phyloP scores from a whole-genome alignment of 805 yeast species.

The Starmerella apis region DNA sequence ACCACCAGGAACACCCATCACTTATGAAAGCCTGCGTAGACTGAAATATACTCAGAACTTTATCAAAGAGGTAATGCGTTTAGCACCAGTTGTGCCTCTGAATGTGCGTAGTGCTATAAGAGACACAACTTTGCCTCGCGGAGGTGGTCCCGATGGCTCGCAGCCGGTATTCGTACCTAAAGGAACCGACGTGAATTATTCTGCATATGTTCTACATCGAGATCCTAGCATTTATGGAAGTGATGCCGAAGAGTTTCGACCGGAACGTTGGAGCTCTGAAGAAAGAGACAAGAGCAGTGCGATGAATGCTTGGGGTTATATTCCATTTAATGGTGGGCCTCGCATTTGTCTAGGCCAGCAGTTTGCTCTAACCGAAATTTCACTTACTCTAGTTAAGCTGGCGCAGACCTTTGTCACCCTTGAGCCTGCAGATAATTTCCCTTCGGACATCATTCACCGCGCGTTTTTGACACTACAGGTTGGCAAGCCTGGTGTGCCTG shows the following conservation, averaged over 20 bases:
- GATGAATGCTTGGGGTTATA: constrained; percentile 37
- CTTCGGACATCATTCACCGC: neutral
- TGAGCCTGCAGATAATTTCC: constrained; percentile 12
- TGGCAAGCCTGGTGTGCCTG: constrained; percentile 10
- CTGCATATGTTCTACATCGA: constrained; percentile 37
- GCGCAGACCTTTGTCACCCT: constrained; percentile 28
- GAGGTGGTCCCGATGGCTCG: constrained; percentile 37
- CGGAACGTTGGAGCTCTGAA: constrained; percentile 39
- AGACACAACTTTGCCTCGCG: constrained; percentile 40
- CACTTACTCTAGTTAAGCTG: constrained; percentile 36
- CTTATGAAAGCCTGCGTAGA: constrained; percentile 38
- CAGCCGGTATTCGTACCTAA: constrained; percentile 35
- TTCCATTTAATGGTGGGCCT: constrained; percentile 44
- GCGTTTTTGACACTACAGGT: constrained; percentile 6
- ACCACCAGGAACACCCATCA: constrained; percentile 25
- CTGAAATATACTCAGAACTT: constrained; percentile 38
- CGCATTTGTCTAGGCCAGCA: constrained; percentile 44
- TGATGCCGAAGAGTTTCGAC: constrained; percentile 36
- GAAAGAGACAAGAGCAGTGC: constrained; percentile 22
- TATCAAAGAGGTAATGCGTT: constrained; percentile 38
- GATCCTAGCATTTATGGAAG: constrained; percentile 34
- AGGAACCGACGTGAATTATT: constrained; percentile 34
- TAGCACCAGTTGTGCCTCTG: constrained; percentile 41
- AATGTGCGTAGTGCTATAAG: constrained; percentile 37
- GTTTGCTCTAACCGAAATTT: constrained; percentile 41